Base-by-base conservation (phyloP, 2,329 filamentous ascomycete species). In the Ophiocordyceps camponoti-saundersi region DNA sequence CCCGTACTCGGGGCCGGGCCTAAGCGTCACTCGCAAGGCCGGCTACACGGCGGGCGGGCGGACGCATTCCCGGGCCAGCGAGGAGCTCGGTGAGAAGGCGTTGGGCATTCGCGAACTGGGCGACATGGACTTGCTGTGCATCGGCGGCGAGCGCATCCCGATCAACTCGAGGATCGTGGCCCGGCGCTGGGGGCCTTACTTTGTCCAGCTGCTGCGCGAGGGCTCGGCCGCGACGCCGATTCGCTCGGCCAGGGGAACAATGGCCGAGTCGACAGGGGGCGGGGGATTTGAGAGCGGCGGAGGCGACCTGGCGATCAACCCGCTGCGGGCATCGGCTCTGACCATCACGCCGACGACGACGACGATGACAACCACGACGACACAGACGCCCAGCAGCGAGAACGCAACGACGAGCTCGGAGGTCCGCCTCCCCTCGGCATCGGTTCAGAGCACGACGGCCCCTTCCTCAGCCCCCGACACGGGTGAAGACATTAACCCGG, bases 91-190 rank as follows among this genome's bases (percentile, higher is more conserved):
- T 6, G 82, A 85, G 53, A 78, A 86, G 61, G 84, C 86, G 0
- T 68, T 95, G 51, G 73, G 73, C 1, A 70, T 94, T 59, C 78
- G 80, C n/a, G 92, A 96, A 62, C 69, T 98, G 48, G 77, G 87
- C 3, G 92, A 98, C 56, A 98, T 98, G 92, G 92, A 96, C 57
- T 85, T 98, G 49, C 71, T 96, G 26, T 92, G 90, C 46, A 81
- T 95, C 41, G 84, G 85, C 20, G 90, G 90, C 21, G 90, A 95
- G 60, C 79, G 89, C 18, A 87, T 96, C 53, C 87, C 92, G 0
- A 85, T 95, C 53, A 98, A 94, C 62, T 96, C 92, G 7, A 79
- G 88, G 48, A 77, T 98, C 16, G 73, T 96, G 16, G 82, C 85
- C 11, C 77, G 87, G 26, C 74, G 92, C 58, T 98, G 92, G 92